Conservation (phyloP, 2,329 filamentous ascomycete species). For the Aureobasidium sp. region DNA sequence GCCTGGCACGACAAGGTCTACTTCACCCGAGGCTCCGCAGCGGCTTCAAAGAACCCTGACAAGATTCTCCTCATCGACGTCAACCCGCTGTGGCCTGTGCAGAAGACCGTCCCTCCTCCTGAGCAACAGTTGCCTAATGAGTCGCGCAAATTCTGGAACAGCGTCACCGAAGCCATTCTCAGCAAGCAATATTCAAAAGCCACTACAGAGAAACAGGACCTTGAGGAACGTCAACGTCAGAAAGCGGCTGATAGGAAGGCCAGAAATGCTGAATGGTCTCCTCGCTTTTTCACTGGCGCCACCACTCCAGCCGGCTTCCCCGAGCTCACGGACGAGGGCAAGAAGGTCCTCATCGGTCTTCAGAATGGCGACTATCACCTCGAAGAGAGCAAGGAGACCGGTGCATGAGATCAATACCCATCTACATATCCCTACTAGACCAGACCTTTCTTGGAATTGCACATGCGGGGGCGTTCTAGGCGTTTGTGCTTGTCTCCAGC, state of each 20-base stretch:
- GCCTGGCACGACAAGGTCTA: constrained; percentile 70
- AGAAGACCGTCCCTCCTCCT: constrained; percentile 69
- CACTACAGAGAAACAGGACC: constrained; percentile 77
- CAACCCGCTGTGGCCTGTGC: constrained; percentile 66
- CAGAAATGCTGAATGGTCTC: constrained; percentile 62
- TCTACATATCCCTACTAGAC: neutral
- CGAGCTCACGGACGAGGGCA: constrained; percentile 54
- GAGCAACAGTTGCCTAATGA: constrained; percentile 81
- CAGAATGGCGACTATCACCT: constrained; percentile 44
- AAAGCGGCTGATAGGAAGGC: constrained; percentile 73
- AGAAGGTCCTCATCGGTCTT: constrained; percentile 46
- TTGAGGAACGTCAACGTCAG: constrained; percentile 82
- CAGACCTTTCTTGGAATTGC: constrained; percentile 2
- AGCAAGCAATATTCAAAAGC: constrained; percentile 76
- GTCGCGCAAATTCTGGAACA: constrained; percentile 77
- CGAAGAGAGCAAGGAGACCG: constrained; percentile 35
- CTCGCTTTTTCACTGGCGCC: constrained; percentile 71
- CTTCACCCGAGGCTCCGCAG: constrained; percentile 44
- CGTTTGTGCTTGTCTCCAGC: neutral
- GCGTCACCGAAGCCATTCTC: constrained; percentile 77
- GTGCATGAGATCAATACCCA: constrained; percentile 19
- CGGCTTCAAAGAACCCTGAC: constrained; percentile 40
- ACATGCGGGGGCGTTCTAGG: constrained; percentile 4
- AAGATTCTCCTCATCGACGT: constrained; percentile 77
- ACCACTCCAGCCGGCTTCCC: constrained; percentile 53